These are phyloP conservation scores for Amanita brunnescens DNA, from an alignment of 768 basidiomycete genomes.

Conservation along the genomic window DNA sequence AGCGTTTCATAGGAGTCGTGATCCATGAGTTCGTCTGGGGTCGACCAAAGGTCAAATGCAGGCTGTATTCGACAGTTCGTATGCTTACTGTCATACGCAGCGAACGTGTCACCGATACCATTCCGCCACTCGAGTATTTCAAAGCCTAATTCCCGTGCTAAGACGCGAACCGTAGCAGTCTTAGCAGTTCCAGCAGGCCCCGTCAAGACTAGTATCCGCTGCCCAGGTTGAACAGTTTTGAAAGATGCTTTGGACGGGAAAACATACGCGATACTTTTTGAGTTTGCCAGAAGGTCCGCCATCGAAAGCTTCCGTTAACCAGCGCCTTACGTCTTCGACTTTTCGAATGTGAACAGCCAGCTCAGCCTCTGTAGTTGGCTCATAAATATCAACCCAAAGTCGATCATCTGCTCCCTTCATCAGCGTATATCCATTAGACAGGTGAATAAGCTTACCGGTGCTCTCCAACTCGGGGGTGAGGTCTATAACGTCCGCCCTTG, in stretches of 20 bases:
- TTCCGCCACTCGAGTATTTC: slow-evolving; percentile 86
- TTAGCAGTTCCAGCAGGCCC: slow-evolving; percentile 90
- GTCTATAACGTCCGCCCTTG: slow-evolving; percentile 10
- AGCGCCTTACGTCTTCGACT: slow-evolving; percentile 67
- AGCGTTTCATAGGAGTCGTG: slow-evolving; percentile 31
- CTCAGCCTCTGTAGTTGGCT: slow-evolving; percentile 54
- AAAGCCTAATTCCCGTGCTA: slow-evolving; percentile 66
- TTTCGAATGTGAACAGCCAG: slow-evolving; percentile 76
- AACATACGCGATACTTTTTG: slow-evolving; percentile 65
- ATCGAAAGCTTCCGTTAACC: slow-evolving; percentile 66
- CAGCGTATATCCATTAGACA: neutral
- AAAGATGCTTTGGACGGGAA: neutral
- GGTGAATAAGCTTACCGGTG: neutral
- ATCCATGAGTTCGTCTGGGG: neutral
- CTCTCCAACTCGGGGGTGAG: neutral
- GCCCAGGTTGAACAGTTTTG: neutral
- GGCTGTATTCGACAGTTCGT: no score
- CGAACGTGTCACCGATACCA: slow-evolving; percentile 41
- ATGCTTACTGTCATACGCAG: slow-evolving; percentile 10
- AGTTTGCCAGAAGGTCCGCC: slow-evolving; percentile 56
- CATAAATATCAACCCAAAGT: slow-evolving; percentile 59
- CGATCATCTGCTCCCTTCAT: slow-evolving; percentile 22
- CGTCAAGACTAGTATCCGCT: slow-evolving; percentile 80
- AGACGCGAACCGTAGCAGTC: slow-evolving; percentile 72
- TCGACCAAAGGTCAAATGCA: neutral